Evolutionary conservation across 2,329 filamentous ascomycete species (phyloP), one percentile per base, ranked within the genome.

Genomic region (Fusarium pseudonygamai): DNA sequence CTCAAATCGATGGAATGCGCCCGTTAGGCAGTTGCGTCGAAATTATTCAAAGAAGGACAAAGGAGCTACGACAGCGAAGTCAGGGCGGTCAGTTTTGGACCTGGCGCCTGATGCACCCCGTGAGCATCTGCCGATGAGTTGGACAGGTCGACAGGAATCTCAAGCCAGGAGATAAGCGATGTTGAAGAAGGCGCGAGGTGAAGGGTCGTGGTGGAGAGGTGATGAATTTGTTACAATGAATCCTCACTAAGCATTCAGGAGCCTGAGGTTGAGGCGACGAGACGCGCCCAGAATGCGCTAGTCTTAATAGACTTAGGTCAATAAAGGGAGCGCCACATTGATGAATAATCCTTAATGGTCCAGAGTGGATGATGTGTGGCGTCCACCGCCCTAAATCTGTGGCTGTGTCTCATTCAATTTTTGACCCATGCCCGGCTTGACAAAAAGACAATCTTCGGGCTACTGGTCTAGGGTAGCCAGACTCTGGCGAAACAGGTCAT

Each of bases 61-160:
- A 63, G 49, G 55, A 69, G 72, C 67, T 70, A 72, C 62, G 61
- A 78, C 61, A 71, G 69, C 67, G 64, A 78, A 60, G 69, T 75
- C 77, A 75, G 67, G 79, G 75, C 75, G 77, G 77, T 81, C 78
- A 77, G 77, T 77, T 74, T 65, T 67, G 72, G 77, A 78, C 78
- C 79, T 76, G 73, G 76, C 78, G 66, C 80, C 80, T 75, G 75
- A 68, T 72, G 79, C 77, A 80, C 79, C 78, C 75, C 76, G 76
- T 75, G 75, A 73, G 79, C 80, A 79, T 81, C 78, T 77, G 76
- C 68, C 61, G 71, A 74, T 75, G 56, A 65, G 73, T 73, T 74
- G 71, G 60, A 59, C 64, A 72, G 66, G 69, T 75, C 43, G 57
- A 67, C 69, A 65, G 67, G 70, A 49, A 68, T 67, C 61, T 70